Percentiles rank a stretch among this genome's conserved stretches.
phyloP scores from a whole-genome alignment of 495 filamentous ascomycete species.

The Aspergillus hancockii region DNA sequence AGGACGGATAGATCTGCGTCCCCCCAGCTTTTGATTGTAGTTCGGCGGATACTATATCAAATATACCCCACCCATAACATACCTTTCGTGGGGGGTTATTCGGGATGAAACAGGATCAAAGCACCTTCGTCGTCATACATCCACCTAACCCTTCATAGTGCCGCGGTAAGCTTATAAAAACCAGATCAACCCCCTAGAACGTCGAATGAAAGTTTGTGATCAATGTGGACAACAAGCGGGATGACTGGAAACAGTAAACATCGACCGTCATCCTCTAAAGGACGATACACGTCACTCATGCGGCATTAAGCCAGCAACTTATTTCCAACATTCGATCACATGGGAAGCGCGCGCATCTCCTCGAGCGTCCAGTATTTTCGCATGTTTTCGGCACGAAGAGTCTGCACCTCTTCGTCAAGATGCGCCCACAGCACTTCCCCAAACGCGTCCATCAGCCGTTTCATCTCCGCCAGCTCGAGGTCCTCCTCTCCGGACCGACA shows the following conservation, averaged over 20 bases:
- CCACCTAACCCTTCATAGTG: neutral
- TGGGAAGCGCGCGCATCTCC: slow-evolving; percentile 73
- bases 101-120: no score
- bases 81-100: no score
- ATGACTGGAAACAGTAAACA: neutral
- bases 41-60: neutral
- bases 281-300: neutral
- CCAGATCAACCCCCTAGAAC: neutral
- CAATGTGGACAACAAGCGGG: neutral
- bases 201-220: neutral
- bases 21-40: neutral
- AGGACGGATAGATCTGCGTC: neutral
- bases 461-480: slow-evolving; percentile 66
- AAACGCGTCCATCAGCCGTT: slow-evolving; percentile 66
- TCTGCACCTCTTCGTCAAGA: slow-evolving; percentile 71
- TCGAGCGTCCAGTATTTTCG: slow-evolving; percentile 75
- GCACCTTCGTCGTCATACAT: neutral
- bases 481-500: slow-evolving; percentile 68
- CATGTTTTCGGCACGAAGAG: slow-evolving; percentile 83
- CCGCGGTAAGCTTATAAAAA: neutral
- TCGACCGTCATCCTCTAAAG: neutral
- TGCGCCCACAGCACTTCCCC: slow-evolving; percentile 71
- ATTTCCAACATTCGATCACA: slow-evolving; percentile 40
- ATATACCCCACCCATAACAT: no score
- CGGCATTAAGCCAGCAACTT: neutral